A percentile compares a stretch with the other conserved stretches of the same genome.
Evolutionary conservation across 352 stramenopile species (phyloP).

Genomic region (Phytophthora brassicae): DNA sequence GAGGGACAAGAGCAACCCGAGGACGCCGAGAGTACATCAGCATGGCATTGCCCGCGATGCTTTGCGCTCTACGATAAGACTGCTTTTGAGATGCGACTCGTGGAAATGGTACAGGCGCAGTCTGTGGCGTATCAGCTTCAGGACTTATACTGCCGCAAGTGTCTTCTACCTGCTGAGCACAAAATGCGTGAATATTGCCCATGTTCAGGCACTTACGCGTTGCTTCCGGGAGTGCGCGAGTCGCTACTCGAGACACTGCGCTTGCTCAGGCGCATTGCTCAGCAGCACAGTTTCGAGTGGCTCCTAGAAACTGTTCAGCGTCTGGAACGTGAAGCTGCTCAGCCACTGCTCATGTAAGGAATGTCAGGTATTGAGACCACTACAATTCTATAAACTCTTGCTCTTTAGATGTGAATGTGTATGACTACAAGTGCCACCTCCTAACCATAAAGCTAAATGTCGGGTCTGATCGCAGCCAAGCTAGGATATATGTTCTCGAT

Average conservation of each 20-base stretch:
- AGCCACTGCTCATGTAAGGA: slow-evolving; percentile 25
- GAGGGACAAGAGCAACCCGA: slow-evolving; percentile 30
- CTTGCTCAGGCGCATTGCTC: slow-evolving; percentile 59
- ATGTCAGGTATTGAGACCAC: not conserved
- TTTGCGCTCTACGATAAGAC: slow-evolving; percentile 89
- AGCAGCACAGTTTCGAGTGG: slow-evolving; percentile 72
- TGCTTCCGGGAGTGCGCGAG: slow-evolving; percentile 35
- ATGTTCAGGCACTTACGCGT: slow-evolving; percentile 72
- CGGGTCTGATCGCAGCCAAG: not conserved
- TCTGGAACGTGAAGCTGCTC: slow-evolving; percentile 37
- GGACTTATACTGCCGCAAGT: slow-evolving; percentile 86
- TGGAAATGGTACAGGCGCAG: slow-evolving; percentile 87
- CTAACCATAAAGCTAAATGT: no score
- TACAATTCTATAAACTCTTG: not conserved
- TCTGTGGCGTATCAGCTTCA: slow-evolving; percentile 94
- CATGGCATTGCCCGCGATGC: slow-evolving; percentile 94
- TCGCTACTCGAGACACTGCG: slow-evolving; percentile 62
- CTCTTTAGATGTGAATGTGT: not conserved
- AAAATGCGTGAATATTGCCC: slow-evolving; percentile 80
- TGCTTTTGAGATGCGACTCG: slow-evolving; percentile 90
- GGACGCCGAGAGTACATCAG: slow-evolving; percentile 9
- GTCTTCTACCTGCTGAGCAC: slow-evolving; percentile 66
- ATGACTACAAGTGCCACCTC: no score
- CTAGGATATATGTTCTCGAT: slow-evolving; percentile 19
- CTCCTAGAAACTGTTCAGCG: slow-evolving; percentile 71